Evolutionary conservation across 1,284 basidiomycete species (phyloP).

Genomic region (Inonotus obliquus): DNA sequence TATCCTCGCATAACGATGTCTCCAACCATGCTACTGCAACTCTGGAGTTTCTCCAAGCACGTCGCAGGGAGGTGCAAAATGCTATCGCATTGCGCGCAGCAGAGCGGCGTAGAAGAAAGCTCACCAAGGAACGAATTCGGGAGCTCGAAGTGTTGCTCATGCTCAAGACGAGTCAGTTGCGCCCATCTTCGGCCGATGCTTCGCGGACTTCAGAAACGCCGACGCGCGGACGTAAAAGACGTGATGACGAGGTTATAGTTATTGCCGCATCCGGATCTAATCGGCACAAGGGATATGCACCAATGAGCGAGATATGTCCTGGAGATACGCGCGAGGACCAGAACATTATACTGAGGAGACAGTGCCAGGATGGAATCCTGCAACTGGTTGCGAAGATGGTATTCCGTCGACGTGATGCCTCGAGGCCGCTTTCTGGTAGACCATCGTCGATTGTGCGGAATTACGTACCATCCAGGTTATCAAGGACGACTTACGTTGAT

Average conservation of each 20-base stretch:
- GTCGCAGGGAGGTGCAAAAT: conserved; percentile 12
- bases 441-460: background rate
- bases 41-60: conserved; percentile 1
- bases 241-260: conserved; percentile 1
- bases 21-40: background rate
- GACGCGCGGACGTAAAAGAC: background rate
- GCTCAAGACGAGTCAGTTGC: conserved; percentile 9
- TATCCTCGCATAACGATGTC: background rate
- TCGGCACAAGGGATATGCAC: background rate
- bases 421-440: conserved; percentile 9
- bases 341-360: background rate
- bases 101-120: conserved; percentile 9
- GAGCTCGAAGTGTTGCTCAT: conserved; percentile 12
- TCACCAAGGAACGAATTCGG: conserved; percentile 11
- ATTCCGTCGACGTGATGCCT: conserved; percentile 14
- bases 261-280: conserved; percentile 9
- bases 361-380: conserved; percentile 1
- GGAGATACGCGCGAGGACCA: background rate
- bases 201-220: background rate
- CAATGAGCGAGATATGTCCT: background rate
- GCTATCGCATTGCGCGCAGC: conserved; percentile 7
- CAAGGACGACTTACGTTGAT: background rate
- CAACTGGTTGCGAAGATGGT: conserved; percentile 19
- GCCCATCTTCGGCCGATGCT: background rate
- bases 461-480: conserved; percentile 8